Conservation (phyloP, 305 asterid species). For the Petunia hybrid region DNA sequence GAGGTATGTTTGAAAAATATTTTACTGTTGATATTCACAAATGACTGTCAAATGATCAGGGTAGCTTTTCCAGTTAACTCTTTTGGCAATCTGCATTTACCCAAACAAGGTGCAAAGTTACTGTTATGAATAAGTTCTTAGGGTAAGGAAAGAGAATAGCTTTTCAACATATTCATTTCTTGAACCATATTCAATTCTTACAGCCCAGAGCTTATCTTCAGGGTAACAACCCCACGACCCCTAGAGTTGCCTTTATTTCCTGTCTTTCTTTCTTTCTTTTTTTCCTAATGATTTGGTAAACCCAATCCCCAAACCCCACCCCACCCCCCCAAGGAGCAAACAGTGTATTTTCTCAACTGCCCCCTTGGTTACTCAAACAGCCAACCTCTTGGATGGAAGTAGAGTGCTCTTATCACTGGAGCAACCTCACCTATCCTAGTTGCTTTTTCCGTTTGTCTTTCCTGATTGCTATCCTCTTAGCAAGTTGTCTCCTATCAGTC, state of each 20-base stretch:
- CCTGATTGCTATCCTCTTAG: background rate
- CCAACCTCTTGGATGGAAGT: background rate
- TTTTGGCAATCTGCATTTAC: background rate
- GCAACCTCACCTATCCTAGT: background rate
- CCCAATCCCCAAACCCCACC: background rate
- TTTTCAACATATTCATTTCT: background rate
- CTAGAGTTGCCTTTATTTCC: background rate
- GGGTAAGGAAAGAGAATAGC: background rate
- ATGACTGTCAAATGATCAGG: conserved; percentile 6
- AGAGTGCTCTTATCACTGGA: background rate
- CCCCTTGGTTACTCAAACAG: background rate
- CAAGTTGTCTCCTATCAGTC: background rate
- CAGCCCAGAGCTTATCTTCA: background rate
- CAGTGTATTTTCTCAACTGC: background rate
- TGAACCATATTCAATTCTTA: background rate
- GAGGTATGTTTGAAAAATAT: background rate
- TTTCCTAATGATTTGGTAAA: conserved; percentile 2
- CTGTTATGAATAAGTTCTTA: background rate
- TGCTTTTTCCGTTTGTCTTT: background rate
- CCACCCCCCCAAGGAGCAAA: background rate
- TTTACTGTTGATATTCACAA: background rate
- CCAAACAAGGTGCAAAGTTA: background rate
- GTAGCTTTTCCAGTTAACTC: background rate
- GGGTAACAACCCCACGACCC: background rate
- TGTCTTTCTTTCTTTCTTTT: background rate